Evolutionary conservation across 768 basidiomycete species (phyloP), one percentile per base, ranked within the genome.

Genomic region (Xerocomellus dryophilus): DNA sequence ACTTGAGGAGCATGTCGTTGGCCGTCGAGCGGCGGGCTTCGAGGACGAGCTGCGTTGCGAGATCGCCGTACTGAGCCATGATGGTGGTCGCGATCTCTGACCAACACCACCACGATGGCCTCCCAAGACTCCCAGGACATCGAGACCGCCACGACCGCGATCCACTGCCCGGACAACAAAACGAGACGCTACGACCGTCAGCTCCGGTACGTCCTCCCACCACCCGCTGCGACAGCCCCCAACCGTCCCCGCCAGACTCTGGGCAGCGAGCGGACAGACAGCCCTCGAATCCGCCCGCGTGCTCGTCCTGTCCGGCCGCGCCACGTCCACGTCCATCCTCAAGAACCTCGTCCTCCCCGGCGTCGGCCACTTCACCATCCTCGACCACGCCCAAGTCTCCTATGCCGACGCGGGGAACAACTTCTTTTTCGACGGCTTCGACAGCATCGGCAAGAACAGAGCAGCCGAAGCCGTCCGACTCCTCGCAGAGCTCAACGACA

Each of bases 261-360:
- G 96, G 96, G 96, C 95, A 11, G 83, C 91, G 2, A 83, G 88
- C 1, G 97, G 96, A 5, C 96, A 99, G 70, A 74, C 77, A 23
- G 93, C 93, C 0, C 86, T 98, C 53, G 95, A 98, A 70, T 78
- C 84, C 3, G 80, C 93, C 12, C 81, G 86, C 43, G 77, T 98
- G 40, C 80, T 98, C 29, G 83, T 97, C 60, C 71, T 98, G 53
- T 87, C 86, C 38, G 86, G 77, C 0, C 84, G 85, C 21, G 92
- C 93, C 0, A 92, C 94, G 2, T 85, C 90, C 2, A 91, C 93
- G 31, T 87, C 91, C 44, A 83, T 91, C 60, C 79, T 99, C 51
- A 98, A 99, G 79, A 98, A 98, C 66, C 86, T 98, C 56, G 93
- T 98, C 36, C 82, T 98, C 8, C 97, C 97, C 3, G 96, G 96